These are phyloP conservation scores for Pseudotulostoma volvatum DNA, from an alignment of 495 filamentous ascomycete genomes.

Conservation along the genomic window DNA sequence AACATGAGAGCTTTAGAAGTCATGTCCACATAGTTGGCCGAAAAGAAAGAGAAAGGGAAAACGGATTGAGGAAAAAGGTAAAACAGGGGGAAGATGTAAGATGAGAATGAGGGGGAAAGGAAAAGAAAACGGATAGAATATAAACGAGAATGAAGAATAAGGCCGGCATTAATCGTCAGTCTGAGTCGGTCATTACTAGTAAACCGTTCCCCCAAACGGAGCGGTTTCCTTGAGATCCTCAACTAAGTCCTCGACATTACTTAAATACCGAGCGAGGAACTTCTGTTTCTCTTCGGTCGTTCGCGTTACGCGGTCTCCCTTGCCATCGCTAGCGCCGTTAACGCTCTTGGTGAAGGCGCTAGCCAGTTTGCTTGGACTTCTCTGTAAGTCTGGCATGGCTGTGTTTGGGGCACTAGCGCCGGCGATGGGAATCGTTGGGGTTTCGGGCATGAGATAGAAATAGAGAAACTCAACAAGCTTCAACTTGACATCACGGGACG, in stretches of 20 bases:
- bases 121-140: too few species aligned
- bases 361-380: conserved; percentile 54
- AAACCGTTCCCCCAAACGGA: conserved; percentile 31
- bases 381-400: conserved; percentile 33
- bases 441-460: conserved; percentile 95
- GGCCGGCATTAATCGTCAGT: too few species aligned
- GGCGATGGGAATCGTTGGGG: conserved; percentile 33
- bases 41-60: too few species aligned
- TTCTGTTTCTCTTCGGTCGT: conserved; percentile 80
- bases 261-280: conserved; percentile 63
- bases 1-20: too few species aligned
- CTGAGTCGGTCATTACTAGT: too few species aligned
- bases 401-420: conserved; percentile 24
- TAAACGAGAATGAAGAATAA: too few species aligned
- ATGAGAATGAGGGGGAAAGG: too few species aligned
- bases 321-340: conserved; percentile 20
- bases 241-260: conserved; percentile 81
- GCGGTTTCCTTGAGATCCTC: conserved; percentile 73
- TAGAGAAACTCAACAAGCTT: conserved; percentile 91
- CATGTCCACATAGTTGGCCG: too few species aligned
- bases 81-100: too few species aligned
- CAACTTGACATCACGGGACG: conserved; percentile 74
- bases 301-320: conserved; percentile 34
- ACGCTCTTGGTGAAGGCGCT: conserved; percentile 22
- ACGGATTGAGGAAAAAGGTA: too few species aligned